Conservation (phyloP, 352 stramenopile genomes). For the Halophytophthora polymorphica region DNA sequence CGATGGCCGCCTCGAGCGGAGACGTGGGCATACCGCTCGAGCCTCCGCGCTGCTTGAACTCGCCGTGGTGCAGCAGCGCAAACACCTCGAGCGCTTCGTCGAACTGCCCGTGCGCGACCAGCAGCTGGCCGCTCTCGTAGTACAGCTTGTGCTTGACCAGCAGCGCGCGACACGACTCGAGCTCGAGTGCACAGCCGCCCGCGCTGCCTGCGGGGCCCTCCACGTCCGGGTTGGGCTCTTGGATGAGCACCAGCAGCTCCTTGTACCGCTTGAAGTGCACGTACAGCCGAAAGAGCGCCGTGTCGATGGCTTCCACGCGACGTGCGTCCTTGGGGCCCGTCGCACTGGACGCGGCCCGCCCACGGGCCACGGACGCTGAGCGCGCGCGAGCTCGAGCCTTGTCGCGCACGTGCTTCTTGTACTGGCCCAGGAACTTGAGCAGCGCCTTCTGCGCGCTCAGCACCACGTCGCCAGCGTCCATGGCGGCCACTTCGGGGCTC, state of each 20-base stretch:
- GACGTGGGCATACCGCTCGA: slow-evolving; percentile 79
- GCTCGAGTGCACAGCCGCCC: slow-evolving; percentile 55
- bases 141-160: slow-evolving; percentile 75
- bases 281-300: slow-evolving; percentile 78
- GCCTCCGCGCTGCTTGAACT: slow-evolving; percentile 70
- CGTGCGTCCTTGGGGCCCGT: slow-evolving; percentile 62
- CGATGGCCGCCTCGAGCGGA: slow-evolving; percentile 86
- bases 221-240: slow-evolving; percentile 61
- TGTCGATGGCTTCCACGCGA: slow-evolving; percentile 81
- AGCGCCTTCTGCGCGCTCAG: slow-evolving; percentile 64
- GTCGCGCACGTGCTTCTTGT: slow-evolving; percentile 83
- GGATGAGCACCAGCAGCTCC: slow-evolving; percentile 71
- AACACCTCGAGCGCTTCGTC: slow-evolving; percentile 83
- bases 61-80: slow-evolving; percentile 64
- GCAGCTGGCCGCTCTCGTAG: slow-evolving; percentile 73
- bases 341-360: slow-evolving; percentile 31
- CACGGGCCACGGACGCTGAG: slow-evolving; percentile 30
- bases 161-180: slow-evolving; percentile 63
- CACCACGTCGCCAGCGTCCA: slow-evolving; percentile 53
- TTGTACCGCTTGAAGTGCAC: slow-evolving; percentile 78
- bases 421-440: slow-evolving; percentile 77
- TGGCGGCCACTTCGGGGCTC: slow-evolving; percentile 54
- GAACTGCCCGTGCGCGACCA: slow-evolving; percentile 65
- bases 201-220: slow-evolving; percentile 28
- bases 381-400: slow-evolving; percentile 44